Evolutionary conservation across 495 filamentous ascomycete species (phyloP), one percentile per base, ranked within the genome.

Genomic region (Bryoglossum gracile): DNA sequence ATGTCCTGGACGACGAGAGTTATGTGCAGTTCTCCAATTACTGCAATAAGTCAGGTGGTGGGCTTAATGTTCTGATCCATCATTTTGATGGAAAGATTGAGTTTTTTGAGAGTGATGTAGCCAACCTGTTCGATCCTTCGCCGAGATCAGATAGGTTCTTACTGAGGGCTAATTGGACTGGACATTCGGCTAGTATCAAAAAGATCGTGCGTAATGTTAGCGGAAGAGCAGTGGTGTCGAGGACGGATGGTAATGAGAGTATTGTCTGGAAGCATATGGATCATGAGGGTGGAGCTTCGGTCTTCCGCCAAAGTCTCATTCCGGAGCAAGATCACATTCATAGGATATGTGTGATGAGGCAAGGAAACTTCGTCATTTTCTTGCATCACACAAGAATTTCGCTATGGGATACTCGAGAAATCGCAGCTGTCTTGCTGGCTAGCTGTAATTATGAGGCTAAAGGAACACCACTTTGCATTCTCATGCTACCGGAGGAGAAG

Each of bases 21-120:
- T 78, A 91, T 66, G 76, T 84, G 11, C 85, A 84, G 56, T 79
- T 91, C 39, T 73, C 82, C 54, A 79, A 74, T 38, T 94, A 94
- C 60, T 85, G 82, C 51, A 75, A 77, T 46, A 66, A 70, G 21
- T 62, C 72, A 4, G 73, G 71, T 3, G 80, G 81, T 18, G 72
- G 80, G 28, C 69, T 97, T 28, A 80, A 81, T 34, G 60, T 97
- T n/a, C 68, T 99, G 6, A 70, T 87, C 11, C 90, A 97, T 60
- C 79, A 83, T 56, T 95, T 95, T 56, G 87, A 94, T 51, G 90
- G 91, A 39, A 77, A 77, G 36, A 77, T 97, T 48, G 80, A 84
- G 52, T 87, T 88, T 70, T 87, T 86, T 61, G 78, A 88, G 50
- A 83, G 79, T 47, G 81, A 81, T 48, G 69, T 95, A 17, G 87